Evolutionary conservation across 495 filamentous ascomycete genomes (phyloP).

Genomic region (Trichoderma erinaceum): DNA sequence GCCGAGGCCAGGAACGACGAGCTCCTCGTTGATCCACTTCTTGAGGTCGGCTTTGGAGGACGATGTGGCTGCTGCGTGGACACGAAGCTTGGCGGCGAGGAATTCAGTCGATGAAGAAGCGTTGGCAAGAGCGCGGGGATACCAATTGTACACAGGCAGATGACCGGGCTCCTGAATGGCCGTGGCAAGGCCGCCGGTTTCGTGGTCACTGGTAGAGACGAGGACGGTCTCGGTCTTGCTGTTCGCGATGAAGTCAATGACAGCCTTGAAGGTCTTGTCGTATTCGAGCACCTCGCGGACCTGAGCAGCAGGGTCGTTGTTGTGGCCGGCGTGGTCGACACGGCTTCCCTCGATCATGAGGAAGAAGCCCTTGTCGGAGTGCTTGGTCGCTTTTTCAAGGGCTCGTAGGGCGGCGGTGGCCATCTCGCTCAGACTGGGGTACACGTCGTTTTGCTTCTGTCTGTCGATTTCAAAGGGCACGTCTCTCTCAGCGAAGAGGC

Average conservation of each 20-base stretch:
- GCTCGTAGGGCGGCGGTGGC: constrained; percentile 70
- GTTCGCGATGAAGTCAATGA: constrained; percentile 75
- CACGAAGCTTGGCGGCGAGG: constrained; percentile 51
- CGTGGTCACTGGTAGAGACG: constrained; percentile 88
- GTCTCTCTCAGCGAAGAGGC: constrained; percentile 75
- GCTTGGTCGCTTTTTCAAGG: constrained; percentile 73
- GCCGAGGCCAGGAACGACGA: constrained; percentile 64
- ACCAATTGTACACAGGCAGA: constrained; percentile 69
- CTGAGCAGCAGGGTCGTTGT: constrained; percentile 91
- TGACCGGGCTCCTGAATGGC: constrained; percentile 49
- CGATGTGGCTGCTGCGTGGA: constrained; percentile 42
- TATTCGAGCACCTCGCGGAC: constrained; percentile 92
- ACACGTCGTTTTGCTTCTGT: constrained; percentile 64
- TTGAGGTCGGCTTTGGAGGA: constrained; percentile 40
- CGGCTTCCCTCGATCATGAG: constrained; percentile 95
- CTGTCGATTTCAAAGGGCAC: constrained; percentile 93
- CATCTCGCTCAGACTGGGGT: constrained; percentile 92
- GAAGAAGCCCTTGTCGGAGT: constrained; percentile 92
- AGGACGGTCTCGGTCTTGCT: constrained; percentile 69
- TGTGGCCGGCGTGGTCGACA: constrained; percentile 94
- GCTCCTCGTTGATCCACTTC: constrained; percentile 52
- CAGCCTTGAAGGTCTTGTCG: constrained; percentile 74
- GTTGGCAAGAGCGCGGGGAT: constrained; percentile 71
- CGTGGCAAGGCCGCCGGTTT: constrained; percentile 80
- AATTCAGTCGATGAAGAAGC: constrained; percentile 73